Base-by-base conservation (phyloP, 2,329 filamentous ascomycete genomes). In the Coniochaeta ligniaria region DNA sequence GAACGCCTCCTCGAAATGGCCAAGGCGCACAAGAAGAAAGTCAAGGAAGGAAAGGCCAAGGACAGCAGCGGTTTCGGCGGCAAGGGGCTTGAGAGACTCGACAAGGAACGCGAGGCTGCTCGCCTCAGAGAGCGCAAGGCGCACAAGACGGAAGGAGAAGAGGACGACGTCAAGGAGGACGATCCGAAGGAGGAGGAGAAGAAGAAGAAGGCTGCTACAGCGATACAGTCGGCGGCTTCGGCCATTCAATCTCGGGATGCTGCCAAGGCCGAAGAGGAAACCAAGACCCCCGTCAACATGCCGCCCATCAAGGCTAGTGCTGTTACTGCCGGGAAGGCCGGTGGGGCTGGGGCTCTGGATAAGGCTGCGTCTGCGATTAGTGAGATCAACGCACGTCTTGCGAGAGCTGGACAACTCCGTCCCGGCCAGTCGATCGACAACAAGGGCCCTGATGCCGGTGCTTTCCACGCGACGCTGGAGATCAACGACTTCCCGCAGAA, bases 401-500 rank as follows among this genome's bases (percentile, higher is more conserved):
- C 91, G 70, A 91, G 92, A 67, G 91, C 92, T 36, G 93, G 93
- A 38, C 90, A 95, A 72, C 88, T 97, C 68, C 89, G 95, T 62
- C 89, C 91, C 4, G 95, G 95, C 16, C 93, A 96, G 63, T 92
- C 95, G 8, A 96, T 97, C 71, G 95, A 99, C 78, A 99, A 99
- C 78, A 97, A 97, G 75, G 95, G 95, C 1, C 95, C 95, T 0
- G 95, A 99, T 74, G 95, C 95, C 3, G 95, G 95, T 58, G 92
- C 93, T 0, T 99, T 92, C 82, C 95, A 99, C 73, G 93, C 95
- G 17, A 98, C 94, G 4, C 82, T 99, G 63, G 95, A 98, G 75
- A 99, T 99, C 84, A 99, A 99, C 75, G 95, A 99, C 76, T 98
- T 98, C 75, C 95, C 95, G 36, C 95, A 99, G 74, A 98, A 97